Conservation (phyloP, 2,329 filamentous ascomycete species). For the Nigrograna mackinnonii region DNA sequence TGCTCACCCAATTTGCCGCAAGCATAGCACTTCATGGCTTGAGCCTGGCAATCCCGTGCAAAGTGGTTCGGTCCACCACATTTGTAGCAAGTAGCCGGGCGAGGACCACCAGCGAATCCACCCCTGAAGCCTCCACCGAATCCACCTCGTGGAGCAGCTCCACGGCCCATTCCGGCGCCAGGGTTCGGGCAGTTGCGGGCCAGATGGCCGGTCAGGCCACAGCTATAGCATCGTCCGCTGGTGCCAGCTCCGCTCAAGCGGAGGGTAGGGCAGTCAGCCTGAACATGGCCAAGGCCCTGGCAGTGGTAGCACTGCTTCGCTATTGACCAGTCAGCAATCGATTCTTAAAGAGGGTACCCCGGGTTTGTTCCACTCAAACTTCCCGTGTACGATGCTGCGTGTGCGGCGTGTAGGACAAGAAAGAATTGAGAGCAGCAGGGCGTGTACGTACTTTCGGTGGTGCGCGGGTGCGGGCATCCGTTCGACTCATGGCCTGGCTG, state of each 20-base stretch:
- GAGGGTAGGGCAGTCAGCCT: constrained; percentile 97
- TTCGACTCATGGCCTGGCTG: constrained; percentile 96
- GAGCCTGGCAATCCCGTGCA: constrained; percentile 95
- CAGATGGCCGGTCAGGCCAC: constrained; percentile 89
- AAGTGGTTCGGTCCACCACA: constrained; percentile 93
- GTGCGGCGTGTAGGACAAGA: no score
- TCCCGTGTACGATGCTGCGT: no score
- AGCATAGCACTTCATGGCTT: constrained; percentile 98
- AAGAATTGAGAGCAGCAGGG: background rate
- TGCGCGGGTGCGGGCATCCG: constrained; percentile 93
- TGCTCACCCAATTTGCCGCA: constrained; percentile 75
- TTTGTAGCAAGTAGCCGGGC: constrained; percentile 70
- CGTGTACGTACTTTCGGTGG: constrained; percentile 76
- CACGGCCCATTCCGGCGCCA: constrained; percentile 66
- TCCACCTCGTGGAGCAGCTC: constrained; percentile 69
- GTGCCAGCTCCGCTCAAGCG: constrained; percentile 81
- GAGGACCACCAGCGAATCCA: constrained; percentile 71
- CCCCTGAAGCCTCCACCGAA: constrained; percentile 74
- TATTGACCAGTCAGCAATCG: constrained; percentile 30
- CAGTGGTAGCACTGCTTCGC: constrained; percentile 99
- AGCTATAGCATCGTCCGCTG: constrained; percentile 94
- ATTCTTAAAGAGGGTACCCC: no score
- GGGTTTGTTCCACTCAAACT: no score
- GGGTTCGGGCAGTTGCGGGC: constrained; percentile 87
- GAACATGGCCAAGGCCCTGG: constrained; percentile 96